phyloP scores from a whole-genome alignment of 2,329 filamentous ascomycete species.

The Hirsutella rhossiliensis region DNA sequence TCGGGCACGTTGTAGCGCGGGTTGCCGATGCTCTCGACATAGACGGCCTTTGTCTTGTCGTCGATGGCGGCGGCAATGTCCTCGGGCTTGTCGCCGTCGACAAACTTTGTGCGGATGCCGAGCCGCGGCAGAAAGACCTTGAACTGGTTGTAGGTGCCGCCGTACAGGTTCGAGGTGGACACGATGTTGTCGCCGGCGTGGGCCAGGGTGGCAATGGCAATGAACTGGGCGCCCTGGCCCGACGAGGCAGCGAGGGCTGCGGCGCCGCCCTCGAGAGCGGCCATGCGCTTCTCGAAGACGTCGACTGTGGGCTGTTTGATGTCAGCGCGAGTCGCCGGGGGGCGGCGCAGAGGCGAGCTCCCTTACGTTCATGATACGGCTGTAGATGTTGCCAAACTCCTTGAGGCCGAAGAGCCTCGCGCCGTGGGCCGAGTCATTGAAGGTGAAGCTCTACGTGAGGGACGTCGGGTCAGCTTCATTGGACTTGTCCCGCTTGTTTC shows the following conservation, averaged over 20 bases:
- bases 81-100: constrained; percentile 66
- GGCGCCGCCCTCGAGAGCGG: constrained; percentile 86
- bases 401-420: constrained; percentile 93
- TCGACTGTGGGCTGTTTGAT: constrained; percentile 71
- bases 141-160: constrained; percentile 94
- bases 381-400: constrained; percentile 97
- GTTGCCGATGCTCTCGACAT: constrained; percentile 88
- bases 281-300: constrained; percentile 92
- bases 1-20: constrained; percentile 89
- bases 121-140: constrained; percentile 83
- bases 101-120: constrained; percentile 80
- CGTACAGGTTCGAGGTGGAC: constrained; percentile 81
- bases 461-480: background rate
- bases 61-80: constrained; percentile 78
- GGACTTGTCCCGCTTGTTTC: background rate
- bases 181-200: constrained; percentile 87
- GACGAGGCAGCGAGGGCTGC: constrained; percentile 77
- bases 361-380: constrained; percentile 82
- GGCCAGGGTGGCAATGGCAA: constrained; percentile 74
- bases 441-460: constrained; percentile 59
- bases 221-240: constrained; percentile 86
- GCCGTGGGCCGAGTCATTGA: constrained; percentile 93
- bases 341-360: background rate
- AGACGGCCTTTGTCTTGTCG: constrained; percentile 86
- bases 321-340: background rate